A percentile compares a stretch with the other conserved stretches of the same genome.
These are phyloP conservation scores for Pestalotiopsis sp. DNA, from an alignment of 2,329 filamentous ascomycete genomes.

Conservation along the genomic window DNA sequence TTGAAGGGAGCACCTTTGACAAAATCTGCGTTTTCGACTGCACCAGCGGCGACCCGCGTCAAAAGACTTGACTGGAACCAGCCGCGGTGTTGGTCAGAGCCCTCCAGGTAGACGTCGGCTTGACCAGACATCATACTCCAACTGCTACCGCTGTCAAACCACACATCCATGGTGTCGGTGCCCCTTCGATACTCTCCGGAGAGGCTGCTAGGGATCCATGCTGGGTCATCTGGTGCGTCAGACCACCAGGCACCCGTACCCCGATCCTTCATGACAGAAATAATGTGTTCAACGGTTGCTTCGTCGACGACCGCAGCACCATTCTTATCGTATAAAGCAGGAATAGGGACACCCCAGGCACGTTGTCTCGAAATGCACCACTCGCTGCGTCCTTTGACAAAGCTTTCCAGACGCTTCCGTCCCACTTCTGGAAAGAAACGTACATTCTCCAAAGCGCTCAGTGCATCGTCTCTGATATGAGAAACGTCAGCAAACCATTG, in stretches of 20 bases:
- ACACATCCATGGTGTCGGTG: slow-evolving; percentile 97
- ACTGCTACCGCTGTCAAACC: slow-evolving; percentile 97
- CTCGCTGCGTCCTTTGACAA: slow-evolving; percentile 84
- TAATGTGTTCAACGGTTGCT: slow-evolving; percentile 82
- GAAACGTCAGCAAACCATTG: slow-evolving; percentile 98
- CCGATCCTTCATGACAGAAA: slow-evolving; percentile 73
- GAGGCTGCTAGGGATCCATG: slow-evolving; percentile 75
- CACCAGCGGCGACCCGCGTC: slow-evolving; percentile 74
- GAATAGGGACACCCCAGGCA: slow-evolving; percentile 96
- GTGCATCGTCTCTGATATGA: slow-evolving; percentile 74
- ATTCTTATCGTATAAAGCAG: slow-evolving; percentile 76
- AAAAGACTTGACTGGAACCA: slow-evolving; percentile 98
- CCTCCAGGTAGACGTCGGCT: slow-evolving; percentile 91
- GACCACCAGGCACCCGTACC: slow-evolving; percentile 96
- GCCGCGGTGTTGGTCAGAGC: slow-evolving; percentile 92
- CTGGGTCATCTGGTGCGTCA: slow-evolving; percentile 72
- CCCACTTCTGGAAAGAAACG: slow-evolving; percentile 79
- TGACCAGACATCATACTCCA: slow-evolving; percentile 68
- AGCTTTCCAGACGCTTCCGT: slow-evolving; percentile 76
- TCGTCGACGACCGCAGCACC: slow-evolving; percentile 79
- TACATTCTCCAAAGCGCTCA: slow-evolving; percentile 71
- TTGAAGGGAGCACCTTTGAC: slow-evolving; percentile 70
- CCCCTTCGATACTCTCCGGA: slow-evolving; percentile 69
- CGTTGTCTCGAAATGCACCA: slow-evolving; percentile 98
- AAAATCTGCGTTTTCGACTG: slow-evolving; percentile 36